These are phyloP conservation scores for Fusarium praegraminearum DNA, from an alignment of 2,329 filamentous ascomycete genomes.

Conservation along the genomic window DNA sequence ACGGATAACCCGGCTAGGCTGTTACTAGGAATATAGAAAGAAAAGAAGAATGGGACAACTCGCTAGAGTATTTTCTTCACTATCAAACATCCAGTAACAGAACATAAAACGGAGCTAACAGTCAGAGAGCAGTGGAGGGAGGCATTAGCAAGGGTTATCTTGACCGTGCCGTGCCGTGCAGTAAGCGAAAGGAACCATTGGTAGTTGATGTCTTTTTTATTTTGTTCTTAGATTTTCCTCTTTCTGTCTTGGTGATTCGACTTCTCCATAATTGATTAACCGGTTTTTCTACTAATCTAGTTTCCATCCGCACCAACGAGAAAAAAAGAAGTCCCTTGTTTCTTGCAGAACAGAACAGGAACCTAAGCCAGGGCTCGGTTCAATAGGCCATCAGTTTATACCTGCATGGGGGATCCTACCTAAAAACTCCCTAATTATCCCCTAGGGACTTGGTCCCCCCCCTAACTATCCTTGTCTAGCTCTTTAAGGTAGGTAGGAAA, in stretches of 20 bases:
- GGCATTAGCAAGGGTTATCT: constrained; percentile 18
- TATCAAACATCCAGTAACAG: background rate
- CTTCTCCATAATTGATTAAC: constrained; percentile 22
- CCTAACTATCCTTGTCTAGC: constrained; percentile 10
- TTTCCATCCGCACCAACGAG: constrained; percentile 17
- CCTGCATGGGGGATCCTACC: background rate
- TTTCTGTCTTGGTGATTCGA: constrained; percentile 11
- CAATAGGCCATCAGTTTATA: background rate
- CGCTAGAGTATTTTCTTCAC: background rate
- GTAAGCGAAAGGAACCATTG: constrained; percentile 25
- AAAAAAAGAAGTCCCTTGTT: background rate
- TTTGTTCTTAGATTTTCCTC: background rate
- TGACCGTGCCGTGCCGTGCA: constrained; percentile 15
- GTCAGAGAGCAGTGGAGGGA: constrained; percentile 5
- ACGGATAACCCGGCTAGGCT: background rate
- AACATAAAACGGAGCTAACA: background rate
- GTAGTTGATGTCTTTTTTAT: background rate
- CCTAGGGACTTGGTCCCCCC: constrained; percentile 1
- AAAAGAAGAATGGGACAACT: background rate
- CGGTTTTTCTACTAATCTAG: background rate
- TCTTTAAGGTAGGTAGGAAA: constrained; percentile 8
- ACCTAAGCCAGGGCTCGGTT: background rate
- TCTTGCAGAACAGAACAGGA: background rate
- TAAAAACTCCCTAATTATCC: background rate
- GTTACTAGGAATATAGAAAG: background rate